Percentiles rank a stretch among this genome's conserved stretches.
Conservation (phyloP, 495 filamentous ascomycete genomes). For the Podospora fimiseda region DNA sequence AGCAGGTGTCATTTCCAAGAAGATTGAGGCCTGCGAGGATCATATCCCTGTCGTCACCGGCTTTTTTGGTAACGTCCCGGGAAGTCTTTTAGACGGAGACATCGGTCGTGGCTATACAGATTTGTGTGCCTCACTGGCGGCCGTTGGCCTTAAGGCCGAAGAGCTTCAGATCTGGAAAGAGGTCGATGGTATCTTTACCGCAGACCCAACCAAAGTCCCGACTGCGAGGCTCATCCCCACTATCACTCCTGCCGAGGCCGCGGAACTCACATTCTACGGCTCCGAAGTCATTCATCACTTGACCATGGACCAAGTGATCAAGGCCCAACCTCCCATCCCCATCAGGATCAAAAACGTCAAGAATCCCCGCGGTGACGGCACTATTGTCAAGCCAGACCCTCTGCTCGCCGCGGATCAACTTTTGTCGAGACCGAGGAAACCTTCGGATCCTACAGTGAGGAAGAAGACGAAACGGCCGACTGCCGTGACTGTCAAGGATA, state of each 20-base stretch:
- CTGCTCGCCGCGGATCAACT: slow-evolving; percentile 40
- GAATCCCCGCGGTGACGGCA: slow-evolving; percentile 82
- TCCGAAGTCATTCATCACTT: slow-evolving; percentile 96
- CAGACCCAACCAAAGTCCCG: slow-evolving; percentile 81
- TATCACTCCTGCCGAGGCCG: slow-evolving; percentile 82
- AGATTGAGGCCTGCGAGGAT: slow-evolving; percentile 61
- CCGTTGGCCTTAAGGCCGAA: slow-evolving; percentile 67
- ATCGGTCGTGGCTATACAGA: slow-evolving; percentile 87
- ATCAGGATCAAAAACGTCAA: slow-evolving; percentile 99
- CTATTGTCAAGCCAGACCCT: slow-evolving; percentile 65
- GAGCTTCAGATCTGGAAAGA: slow-evolving; percentile 94
- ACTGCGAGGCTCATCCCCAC: slow-evolving; percentile 67
- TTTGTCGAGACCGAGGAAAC: slow-evolving; percentile 35
- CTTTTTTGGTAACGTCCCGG: slow-evolving; percentile 83
- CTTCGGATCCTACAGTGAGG: slow-evolving; percentile 35
- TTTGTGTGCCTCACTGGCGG: slow-evolving; percentile 75
- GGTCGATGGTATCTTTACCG: slow-evolving; percentile 86
- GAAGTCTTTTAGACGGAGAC: slow-evolving; percentile 65
- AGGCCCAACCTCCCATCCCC: slow-evolving; percentile 71
- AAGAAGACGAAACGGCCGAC: slow-evolving; percentile 57
- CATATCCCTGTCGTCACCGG: slow-evolving; percentile 74
- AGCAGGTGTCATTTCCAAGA: slow-evolving; percentile 55
- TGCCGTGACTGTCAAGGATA: slow-evolving; percentile 91
- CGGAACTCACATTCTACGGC: slow-evolving; percentile 88
- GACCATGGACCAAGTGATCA: slow-evolving; percentile 98